Percentiles rank a stretch among this genome's conserved stretches.
These are phyloP conservation scores for Aspergillus leporis DNA, from an alignment of 495 filamentous ascomycete genomes.

Conservation along the genomic window DNA sequence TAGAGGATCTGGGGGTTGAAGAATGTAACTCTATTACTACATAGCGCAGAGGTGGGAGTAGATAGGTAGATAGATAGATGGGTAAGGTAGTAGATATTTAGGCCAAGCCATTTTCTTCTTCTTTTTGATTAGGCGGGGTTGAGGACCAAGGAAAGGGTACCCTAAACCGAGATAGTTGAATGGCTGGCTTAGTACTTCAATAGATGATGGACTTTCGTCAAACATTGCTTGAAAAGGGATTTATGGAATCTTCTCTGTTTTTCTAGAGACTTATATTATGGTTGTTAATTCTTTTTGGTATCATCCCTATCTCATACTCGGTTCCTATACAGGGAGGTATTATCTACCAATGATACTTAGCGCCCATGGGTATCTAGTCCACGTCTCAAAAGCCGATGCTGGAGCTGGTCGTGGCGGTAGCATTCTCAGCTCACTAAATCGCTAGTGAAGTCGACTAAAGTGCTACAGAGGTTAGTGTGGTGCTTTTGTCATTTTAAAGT, in stretches of 20 bases:
- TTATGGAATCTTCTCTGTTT: neutral
- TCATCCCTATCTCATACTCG: neutral
- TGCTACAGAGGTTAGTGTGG: conserved; percentile 2
- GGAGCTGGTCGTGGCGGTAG: conserved; percentile 8
- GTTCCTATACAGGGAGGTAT: neutral
- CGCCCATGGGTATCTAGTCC: neutral
- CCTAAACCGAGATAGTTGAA: neutral
- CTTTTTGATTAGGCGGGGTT: conserved; percentile 9
- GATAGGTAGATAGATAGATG: conserved; percentile 2
- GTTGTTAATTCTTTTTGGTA: neutral
- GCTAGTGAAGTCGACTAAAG: conserved; percentile 7
- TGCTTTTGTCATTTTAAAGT: conserved; percentile 6
- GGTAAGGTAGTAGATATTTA: neutral
- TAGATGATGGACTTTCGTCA: neutral
- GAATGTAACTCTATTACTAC: conserved; percentile 4
- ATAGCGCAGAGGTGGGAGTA: neutral
- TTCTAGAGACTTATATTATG: neutral
- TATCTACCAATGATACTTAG: conserved; percentile 4
- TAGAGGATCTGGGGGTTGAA: neutral
- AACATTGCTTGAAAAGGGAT: neutral
- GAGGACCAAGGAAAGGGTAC: conserved; percentile 7
- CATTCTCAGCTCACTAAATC: conserved; percentile 4
- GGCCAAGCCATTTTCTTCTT: neutral
- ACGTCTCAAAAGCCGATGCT: conserved; percentile 1
- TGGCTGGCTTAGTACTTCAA: neutral